A percentile compares a stretch with the other conserved stretches of the same genome.
Evolutionary conservation across 2,329 filamentous ascomycete species (phyloP).

Genomic region (Drechslera avenae): DNA sequence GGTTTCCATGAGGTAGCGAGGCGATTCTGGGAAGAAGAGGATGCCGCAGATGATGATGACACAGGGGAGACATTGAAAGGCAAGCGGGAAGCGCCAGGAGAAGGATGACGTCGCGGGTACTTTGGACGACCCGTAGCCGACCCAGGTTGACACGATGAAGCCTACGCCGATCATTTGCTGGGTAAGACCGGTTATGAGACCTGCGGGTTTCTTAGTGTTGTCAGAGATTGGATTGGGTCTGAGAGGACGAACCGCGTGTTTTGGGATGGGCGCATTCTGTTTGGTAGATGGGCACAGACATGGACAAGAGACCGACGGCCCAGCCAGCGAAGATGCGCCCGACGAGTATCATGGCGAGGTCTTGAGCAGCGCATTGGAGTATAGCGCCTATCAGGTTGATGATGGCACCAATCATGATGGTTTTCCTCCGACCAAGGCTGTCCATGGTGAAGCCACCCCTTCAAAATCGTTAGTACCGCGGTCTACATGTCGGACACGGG

Average conservation of each 20-base stretch:
- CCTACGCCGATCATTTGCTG: slow-evolving; percentile 64
- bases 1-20: slow-evolving; percentile 49
- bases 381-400: slow-evolving; percentile 64
- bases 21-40: slow-evolving; percentile 50
- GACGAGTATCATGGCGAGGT: slow-evolving; percentile 61
- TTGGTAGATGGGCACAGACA: slow-evolving; percentile 67
- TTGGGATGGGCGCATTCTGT: slow-evolving; percentile 65
- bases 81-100: slow-evolving; percentile 53
- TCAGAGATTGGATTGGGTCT: background rate
- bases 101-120: slow-evolving; percentile 46
- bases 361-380: slow-evolving; percentile 63
- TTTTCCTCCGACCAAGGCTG: slow-evolving; percentile 62
- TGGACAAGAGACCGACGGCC: slow-evolving; percentile 63
- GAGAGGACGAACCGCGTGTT: slow-evolving; percentile 54
- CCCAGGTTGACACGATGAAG: slow-evolving; percentile 61
- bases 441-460: slow-evolving; percentile 64
- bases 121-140: slow-evolving; percentile 53
- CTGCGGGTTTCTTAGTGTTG: slow-evolving; percentile 18
- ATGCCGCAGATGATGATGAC: slow-evolving; percentile 52
- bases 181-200: slow-evolving; percentile 60
- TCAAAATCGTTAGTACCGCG: background rate
- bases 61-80: slow-evolving; percentile 54
- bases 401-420: slow-evolving; percentile 64
- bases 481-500: background rate
- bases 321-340: slow-evolving; percentile 65